Conservation (phyloP, 805 yeast genomes). For the Tetrapisispora fleetii region DNA sequence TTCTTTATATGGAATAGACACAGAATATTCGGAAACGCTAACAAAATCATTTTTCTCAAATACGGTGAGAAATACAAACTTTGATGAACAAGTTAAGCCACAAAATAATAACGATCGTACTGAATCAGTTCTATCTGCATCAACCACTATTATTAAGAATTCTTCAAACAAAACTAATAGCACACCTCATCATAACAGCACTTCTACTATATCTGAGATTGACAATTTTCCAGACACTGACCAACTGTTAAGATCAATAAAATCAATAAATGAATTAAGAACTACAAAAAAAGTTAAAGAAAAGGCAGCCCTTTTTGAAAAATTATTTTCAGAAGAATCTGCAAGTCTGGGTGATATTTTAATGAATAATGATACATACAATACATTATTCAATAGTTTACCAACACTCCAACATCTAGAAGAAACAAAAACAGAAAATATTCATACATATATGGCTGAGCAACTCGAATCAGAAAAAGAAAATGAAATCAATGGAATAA, state of each 20-base stretch:
- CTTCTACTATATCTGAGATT: neutral
- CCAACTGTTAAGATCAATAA: constrained; percentile 6
- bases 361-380: constrained; percentile 7
- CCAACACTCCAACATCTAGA: constrained; percentile 1
- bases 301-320: constrained; percentile 26
- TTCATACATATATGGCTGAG: neutral
- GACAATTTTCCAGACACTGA: constrained; percentile 2
- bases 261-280: constrained; percentile 20
- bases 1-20: constrained; percentile 6
- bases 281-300: constrained; percentile 26
- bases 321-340: constrained; percentile 10
- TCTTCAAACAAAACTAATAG: neutral
- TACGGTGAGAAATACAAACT: constrained; percentile 11
- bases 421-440: neutral
- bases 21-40: constrained; percentile 17
- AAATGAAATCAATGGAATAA: neutral
- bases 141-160: neutral
- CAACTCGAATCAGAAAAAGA: neutral
- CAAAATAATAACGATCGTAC: neutral
- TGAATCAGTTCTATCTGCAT: constrained; percentile 5
- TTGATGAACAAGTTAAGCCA: neutral
- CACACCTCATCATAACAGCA: neutral
- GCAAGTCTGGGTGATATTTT: constrained; percentile 1
- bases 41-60: constrained; percentile 21
- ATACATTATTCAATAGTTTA: neutral